Percentiles rank a stretch among this genome's conserved stretches.
phyloP scores from a whole-genome alignment of 306 rosid species.

The Vigna angularis region DNA sequence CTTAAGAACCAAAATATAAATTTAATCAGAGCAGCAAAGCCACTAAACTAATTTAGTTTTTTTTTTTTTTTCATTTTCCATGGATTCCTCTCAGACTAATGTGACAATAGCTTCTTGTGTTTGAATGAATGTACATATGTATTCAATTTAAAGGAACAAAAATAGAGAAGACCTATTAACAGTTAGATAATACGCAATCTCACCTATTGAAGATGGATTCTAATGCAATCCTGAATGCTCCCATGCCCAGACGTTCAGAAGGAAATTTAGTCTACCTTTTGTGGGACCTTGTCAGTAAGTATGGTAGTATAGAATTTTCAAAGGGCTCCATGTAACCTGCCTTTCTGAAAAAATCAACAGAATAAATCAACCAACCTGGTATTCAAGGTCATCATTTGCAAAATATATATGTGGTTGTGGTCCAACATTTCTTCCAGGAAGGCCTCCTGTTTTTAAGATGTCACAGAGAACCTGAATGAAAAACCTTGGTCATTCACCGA shows the following conservation, averaged over 20 bases:
- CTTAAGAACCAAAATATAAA: constrained; percentile 16
- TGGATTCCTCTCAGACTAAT: too few species aligned
- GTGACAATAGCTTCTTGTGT: not conserved
- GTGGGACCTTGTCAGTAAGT: constrained; percentile 60
- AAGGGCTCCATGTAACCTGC: constrained; percentile 36
- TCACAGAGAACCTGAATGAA: constrained; percentile 83
- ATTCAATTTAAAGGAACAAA: constrained; percentile 21
- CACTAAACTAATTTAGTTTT: constrained; percentile 26
- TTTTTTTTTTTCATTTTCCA: not conserved
- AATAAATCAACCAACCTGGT: constrained; percentile 72
- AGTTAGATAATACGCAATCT: constrained; percentile 39
- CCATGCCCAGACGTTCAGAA: constrained; percentile 92
- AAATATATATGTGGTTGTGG: constrained; percentile 76
- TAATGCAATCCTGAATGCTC: constrained; percentile 94
- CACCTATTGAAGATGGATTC: constrained; percentile 89
- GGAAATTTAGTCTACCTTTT: constrained; percentile 91
- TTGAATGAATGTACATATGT: not conserved
- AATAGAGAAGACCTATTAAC: constrained; percentile 4
- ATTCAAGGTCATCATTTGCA: constrained; percentile 89
- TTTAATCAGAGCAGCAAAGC: constrained; percentile 11
- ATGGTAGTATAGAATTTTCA: constrained; percentile 32
- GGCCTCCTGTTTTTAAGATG: constrained; percentile 90
- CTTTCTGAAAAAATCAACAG: constrained; percentile 30
- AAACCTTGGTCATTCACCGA: constrained; percentile 35
- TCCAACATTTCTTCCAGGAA: constrained; percentile 78